phyloP scores from a whole-genome alignment of 805 yeast genomes.

The Lipomyces yamanashiensis region DNA sequence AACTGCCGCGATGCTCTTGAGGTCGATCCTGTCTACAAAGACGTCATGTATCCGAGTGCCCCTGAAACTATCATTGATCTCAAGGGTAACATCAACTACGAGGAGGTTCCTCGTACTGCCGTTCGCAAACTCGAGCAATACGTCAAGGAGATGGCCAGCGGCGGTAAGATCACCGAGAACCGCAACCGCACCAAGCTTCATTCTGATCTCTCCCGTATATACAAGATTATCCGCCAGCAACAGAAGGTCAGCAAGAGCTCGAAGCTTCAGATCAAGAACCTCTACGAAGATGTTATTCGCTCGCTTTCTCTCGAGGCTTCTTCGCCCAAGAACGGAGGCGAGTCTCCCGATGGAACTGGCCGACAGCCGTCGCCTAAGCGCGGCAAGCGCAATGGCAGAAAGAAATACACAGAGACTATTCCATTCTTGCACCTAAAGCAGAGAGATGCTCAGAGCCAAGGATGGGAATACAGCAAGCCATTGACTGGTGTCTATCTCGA shows the following conservation, averaged over 20 bases:
- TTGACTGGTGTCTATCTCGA: conserved; percentile 80
- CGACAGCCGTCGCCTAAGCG: conserved; percentile 36
- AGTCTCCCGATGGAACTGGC: conserved; percentile 33
- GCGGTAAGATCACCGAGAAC: conserved; percentile 80
- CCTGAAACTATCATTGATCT: conserved; percentile 88
- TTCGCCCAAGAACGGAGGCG: conserved; percentile 13
- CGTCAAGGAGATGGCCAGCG: conserved; percentile 94
- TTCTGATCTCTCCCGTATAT: conserved; percentile 73
- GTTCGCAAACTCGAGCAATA: conserved; percentile 95
- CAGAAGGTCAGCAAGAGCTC: conserved; percentile 62
- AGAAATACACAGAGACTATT: conserved; percentile 62
- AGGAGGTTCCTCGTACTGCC: conserved; percentile 84
- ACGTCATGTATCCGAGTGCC: conserved; percentile 91
- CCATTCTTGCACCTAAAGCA: conserved; percentile 94
- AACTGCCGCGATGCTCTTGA: conserved; percentile 87
- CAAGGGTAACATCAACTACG: conserved; percentile 83
- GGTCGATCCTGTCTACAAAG: conserved; percentile 90
- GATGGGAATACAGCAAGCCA: conserved; percentile 85
- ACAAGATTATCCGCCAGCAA: conserved; percentile 79
- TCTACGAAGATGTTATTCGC: conserved; percentile 43
- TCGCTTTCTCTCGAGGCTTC: conserved; percentile 38
- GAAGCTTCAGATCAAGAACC: conserved; percentile 36
- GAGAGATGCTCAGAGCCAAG: conserved; percentile 59
- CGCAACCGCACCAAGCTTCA: conserved; percentile 61
- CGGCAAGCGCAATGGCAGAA: conserved; percentile 37